Evolutionary conservation across 2,329 filamentous ascomycete genomes (phyloP).

Genomic region (Aspergillus persii): DNA sequence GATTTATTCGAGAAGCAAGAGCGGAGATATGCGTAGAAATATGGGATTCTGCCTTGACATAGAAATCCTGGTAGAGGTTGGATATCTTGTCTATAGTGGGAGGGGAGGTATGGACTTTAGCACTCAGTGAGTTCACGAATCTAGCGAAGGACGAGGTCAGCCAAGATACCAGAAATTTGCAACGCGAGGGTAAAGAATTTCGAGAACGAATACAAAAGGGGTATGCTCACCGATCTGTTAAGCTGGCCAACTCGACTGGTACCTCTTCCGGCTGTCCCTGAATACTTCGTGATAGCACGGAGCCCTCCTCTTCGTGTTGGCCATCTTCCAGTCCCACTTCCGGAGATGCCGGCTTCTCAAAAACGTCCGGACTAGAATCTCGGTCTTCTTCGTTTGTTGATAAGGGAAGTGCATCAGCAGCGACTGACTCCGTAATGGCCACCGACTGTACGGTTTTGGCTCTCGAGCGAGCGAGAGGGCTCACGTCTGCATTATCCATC

Average conservation of each 20-base stretch:
- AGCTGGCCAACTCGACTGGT: conserved; percentile 86
- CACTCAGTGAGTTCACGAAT: conserved; percentile 85
- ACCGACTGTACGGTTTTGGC: conserved; percentile 27
- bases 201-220: too few species aligned
- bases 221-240: conserved; percentile 72
- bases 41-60: conserved; percentile 73
- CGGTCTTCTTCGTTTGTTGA: conserved; percentile 24
- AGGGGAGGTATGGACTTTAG: conserved; percentile 81
- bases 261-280: conserved; percentile 80
- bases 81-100: conserved; percentile 80
- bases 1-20: conserved; percentile 70
- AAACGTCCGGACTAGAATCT: conserved; percentile 38
- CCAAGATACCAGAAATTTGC: background rate
- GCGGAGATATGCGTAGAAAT: conserved; percentile 84
- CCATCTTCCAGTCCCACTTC: conserved; percentile 31
- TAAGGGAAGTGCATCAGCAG: conserved; percentile 24
- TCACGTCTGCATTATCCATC: conserved; percentile 29
- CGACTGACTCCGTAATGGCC: conserved; percentile 22
- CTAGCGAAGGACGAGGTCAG: conserved; percentile 45
- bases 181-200: background rate
- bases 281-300: conserved; percentile 35
- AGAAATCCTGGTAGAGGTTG: conserved; percentile 92
- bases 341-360: conserved; percentile 42
- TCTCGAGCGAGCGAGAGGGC: conserved; percentile 23
- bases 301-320: conserved; percentile 32